A percentile compares a stretch with the other conserved stretches of the same genome.
Evolutionary conservation across 2,329 filamentous ascomycete genomes (phyloP).

Genomic region (Chaetomium strumarium): DNA sequence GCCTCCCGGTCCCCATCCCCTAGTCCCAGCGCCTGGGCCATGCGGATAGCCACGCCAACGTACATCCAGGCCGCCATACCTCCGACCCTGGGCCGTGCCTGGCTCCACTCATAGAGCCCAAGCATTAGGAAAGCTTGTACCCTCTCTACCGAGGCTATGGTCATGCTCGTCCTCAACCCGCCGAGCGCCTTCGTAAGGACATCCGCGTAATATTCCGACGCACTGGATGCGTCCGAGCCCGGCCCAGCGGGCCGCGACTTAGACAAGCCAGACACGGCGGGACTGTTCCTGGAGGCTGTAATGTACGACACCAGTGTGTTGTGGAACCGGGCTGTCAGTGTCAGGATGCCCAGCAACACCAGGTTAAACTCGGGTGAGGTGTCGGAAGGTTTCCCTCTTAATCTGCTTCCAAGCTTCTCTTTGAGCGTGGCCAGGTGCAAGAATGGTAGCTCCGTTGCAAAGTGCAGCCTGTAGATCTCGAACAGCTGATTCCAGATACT

Average conservation of each 20-base stretch:
- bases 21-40: slow-evolving; percentile 56
- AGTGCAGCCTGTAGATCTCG: slow-evolving; percentile 64
- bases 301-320: slow-evolving; percentile 52
- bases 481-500: slow-evolving; percentile 64
- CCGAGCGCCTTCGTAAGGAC: slow-evolving; percentile 49
- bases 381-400: slow-evolving; percentile 33
- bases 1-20: slow-evolving; percentile 47
- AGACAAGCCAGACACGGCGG: slow-evolving; percentile 23
- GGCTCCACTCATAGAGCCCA: slow-evolving; percentile 65
- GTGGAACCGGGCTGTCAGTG: slow-evolving; percentile 65
- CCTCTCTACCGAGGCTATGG: slow-evolving; percentile 52
- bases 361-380: slow-evolving; percentile 46
- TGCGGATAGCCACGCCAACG: slow-evolving; percentile 57
- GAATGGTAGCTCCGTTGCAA: slow-evolving; percentile 66
- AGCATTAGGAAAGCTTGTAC: slow-evolving; percentile 67
- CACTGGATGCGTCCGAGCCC: slow-evolving; percentile 45
- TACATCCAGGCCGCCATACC: slow-evolving; percentile 61
- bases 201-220: slow-evolving; percentile 60
- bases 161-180: slow-evolving; percentile 42
- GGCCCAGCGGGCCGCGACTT: slow-evolving; percentile 32
- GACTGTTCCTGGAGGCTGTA: slow-evolving; percentile 34
- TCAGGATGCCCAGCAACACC: slow-evolving; percentile 60
- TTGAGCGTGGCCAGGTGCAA: slow-evolving; percentile 61
- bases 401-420: slow-evolving; percentile 41
- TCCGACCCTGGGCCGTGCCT: slow-evolving; percentile 42